Evolutionary conservation across 495 filamentous ascomycete genomes (phyloP).

Genomic region (Apodospora peruviana): DNA sequence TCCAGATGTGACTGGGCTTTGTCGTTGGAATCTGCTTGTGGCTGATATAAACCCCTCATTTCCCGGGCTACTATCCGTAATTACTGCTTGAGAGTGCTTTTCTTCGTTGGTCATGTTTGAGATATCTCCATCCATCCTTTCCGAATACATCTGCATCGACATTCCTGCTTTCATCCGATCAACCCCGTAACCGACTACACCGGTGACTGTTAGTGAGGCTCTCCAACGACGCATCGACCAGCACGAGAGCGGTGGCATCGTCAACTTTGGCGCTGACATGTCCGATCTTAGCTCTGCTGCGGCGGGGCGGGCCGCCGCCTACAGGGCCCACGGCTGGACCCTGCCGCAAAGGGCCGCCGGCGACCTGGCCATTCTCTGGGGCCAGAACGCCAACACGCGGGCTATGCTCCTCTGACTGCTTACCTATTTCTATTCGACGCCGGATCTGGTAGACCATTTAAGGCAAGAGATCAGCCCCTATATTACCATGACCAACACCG

Average conservation of each 20-base stretch:
- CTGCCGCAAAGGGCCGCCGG: neutral
- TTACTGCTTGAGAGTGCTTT: neutral
- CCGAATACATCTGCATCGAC: neutral
- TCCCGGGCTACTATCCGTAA: neutral
- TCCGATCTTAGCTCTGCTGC: slow-evolving; percentile 5
- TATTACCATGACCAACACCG: neutral
- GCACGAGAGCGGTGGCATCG: neutral
- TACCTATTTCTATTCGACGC: slow-evolving; percentile 2
- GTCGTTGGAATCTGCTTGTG: neutral
- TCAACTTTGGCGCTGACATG: slow-evolving; percentile 9
- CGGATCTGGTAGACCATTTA: neutral
- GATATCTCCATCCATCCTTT: neutral
- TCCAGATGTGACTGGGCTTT: neutral
- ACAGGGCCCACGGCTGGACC: slow-evolving; percentile 1
- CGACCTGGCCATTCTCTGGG: neutral
- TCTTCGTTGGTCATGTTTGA: neutral
- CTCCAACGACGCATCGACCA: slow-evolving; percentile 5
- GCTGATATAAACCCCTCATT: neutral
- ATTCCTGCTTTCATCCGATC: neutral
- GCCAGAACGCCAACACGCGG: slow-evolving; percentile 8
- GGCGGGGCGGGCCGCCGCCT: neutral
- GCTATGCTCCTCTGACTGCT: slow-evolving; percentile 6
- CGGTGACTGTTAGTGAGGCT: neutral
- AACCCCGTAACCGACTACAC: neutral
- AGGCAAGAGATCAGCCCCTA: slow-evolving; percentile 1